Evolutionary conservation across 2,329 filamentous ascomycete species (phyloP), one percentile per base, ranked within the genome.

Genomic region (Trichophyton verrucosum): DNA sequence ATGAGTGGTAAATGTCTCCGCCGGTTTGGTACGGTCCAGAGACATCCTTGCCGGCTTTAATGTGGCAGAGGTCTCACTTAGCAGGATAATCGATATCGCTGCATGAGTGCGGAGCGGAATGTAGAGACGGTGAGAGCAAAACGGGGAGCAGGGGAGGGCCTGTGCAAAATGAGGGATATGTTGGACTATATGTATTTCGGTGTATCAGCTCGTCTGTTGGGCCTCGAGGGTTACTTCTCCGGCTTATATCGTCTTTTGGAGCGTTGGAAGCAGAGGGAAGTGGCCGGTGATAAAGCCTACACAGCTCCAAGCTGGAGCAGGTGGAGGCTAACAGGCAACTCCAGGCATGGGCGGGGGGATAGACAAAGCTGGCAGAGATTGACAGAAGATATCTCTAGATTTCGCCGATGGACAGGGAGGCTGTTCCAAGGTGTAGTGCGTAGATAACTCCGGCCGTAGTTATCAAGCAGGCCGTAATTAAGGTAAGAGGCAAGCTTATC

Each of bases 31-130:
- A 66, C 71, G 70, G 70, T 76, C 73, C 70, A 76, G 70, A 70
- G 73, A 73, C 77, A 79, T 79, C 65, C 69, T 74, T 68, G 67
- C 69, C 65, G 66, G 68, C 33, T 67, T 69, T 4, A 3, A 70
- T 70, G 70, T 70, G 61, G 69, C 68, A 70, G 70, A 69, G 15
- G 66, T 72, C 66, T 71, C 66, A 69, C 66, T 71, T 68, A 47
- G 47, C 44, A 44, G 55, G 40, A 44, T 67, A 67, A 67, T 76
- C 70, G 73, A 68, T 69, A 72, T 71, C 70, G 70, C 72, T 68
- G 72, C 72, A 73, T 73, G 70, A 70, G 72, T 68, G 67, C 72
- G 70, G 73, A 44, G 24, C 27, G 17, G 36, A 9, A n/a, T 17
- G 9, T 38, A 44, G 15, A 42, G 40, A 57, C 4, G 20, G 15